A percentile compares a stretch with the other conserved stretches of the same genome.
Conservation (phyloP, 2,329 filamentous ascomycete genomes). For the Metarhizium humberi region DNA sequence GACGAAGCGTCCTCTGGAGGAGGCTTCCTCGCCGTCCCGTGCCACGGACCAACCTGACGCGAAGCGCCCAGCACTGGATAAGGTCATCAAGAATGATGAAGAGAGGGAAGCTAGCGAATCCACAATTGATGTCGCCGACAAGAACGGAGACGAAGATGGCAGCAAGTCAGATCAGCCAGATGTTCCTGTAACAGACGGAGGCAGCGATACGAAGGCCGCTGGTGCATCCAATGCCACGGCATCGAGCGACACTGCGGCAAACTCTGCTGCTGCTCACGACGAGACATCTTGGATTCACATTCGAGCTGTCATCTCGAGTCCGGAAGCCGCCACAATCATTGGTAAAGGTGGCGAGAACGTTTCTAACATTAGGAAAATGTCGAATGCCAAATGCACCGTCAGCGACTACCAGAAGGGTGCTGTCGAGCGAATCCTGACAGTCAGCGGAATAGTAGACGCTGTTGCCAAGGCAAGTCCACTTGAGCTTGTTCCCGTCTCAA, state of each 20-base stretch:
- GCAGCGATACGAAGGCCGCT: conserved; percentile 18
- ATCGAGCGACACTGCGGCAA: conserved; percentile 20
- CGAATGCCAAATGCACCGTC: conserved; percentile 95
- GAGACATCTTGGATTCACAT: conserved; percentile 97
- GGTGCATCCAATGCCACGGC: conserved; percentile 17
- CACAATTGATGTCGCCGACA: conserved; percentile 30
- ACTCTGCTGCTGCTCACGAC: conserved; percentile 58
- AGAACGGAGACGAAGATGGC: conserved; percentile 40
- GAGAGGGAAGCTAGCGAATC: conserved; percentile 34
- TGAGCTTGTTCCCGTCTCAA: not conserved
- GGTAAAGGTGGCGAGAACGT: conserved; percentile 99
- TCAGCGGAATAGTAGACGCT: conserved; percentile 92
- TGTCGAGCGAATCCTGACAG: conserved; percentile 93
- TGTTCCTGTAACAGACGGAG: conserved; percentile 20
- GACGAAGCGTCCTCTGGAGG: conserved; percentile 89
- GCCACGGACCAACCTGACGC: conserved; percentile 91
- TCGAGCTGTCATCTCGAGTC: conserved; percentile 92
- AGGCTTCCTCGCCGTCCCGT: conserved; percentile 88
- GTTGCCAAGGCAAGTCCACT: conserved; percentile 70
- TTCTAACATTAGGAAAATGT: conserved; percentile 88
- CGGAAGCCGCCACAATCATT: conserved; percentile 94
- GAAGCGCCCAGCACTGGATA: conserved; percentile 93
- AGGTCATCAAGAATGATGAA: conserved; percentile 65
- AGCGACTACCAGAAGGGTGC: conserved; percentile 97
- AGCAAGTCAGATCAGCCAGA: conserved; percentile 28